Evolutionary conservation across 2,329 filamentous ascomycete species (phyloP), one percentile per base, ranked within the genome.

Genomic region (Fusarium domesticum): DNA sequence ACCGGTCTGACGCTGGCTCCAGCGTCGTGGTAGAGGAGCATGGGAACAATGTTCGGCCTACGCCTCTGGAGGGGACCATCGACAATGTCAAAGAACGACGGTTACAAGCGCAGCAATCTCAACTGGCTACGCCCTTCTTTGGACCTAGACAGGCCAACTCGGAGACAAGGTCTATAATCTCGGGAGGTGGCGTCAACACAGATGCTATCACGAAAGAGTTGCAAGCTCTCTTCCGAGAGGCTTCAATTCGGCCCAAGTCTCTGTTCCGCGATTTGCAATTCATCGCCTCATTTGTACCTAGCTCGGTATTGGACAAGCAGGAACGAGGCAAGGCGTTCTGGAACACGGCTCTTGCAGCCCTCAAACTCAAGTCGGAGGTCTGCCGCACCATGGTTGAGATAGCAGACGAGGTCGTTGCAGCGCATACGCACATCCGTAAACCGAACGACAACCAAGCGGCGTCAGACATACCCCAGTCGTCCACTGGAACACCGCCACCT

Each of bases 321-420:
- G 81, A 84, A 32, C 74, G 73, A 3, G 81, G 79, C 39, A 93
- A 90, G 56, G 89, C 91, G 0, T 97, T 97, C 64, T 88, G 90
- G 80, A 89, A 96, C 58, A 86, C 90, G 18, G 89, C 88, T 0
- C 77, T 96, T 6, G 92, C 93, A 1, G 90, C 92, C 2, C 74
- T 96, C n/a, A 81, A 83, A 28, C 77, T 96, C 41, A 97, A 96
- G 66, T 83, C 89, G 54, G 89, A 96, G 53, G 83, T 93, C 5
- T 92, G 89, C 66, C 81, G 84, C 36, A 89, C 87, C 39, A 95
- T 65, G 82, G 84, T 85, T 18, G 80, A 83, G 58, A 80, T 80
- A 56, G 74, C 74, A 5, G 73, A 79, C 52, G 74, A 77, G 43
- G 71, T 78, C 17, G 70, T 77, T 38, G 71, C 70, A 71, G 84